A percentile compares a stretch with the other conserved stretches of the same genome.
phyloP scores from a whole-genome alignment of 2,329 filamentous ascomycete species.

The Fusarium drepaniforme region DNA sequence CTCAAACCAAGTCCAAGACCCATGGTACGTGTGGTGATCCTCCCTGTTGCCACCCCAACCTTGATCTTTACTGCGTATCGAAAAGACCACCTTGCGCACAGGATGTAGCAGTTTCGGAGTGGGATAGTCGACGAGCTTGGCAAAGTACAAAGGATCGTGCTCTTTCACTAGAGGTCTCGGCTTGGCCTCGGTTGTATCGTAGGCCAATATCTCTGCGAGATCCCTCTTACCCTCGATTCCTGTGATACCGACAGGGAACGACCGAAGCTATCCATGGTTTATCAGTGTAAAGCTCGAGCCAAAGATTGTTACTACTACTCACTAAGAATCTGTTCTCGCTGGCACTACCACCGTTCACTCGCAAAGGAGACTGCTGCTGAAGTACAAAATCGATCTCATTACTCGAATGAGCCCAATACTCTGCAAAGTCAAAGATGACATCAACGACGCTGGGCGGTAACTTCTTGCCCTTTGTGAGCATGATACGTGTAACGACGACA shows the following conservation, averaged over 20 bases:
- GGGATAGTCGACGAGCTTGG: constrained; percentile 52
- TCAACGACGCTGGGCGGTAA: constrained; percentile 69
- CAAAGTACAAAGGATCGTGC: constrained; percentile 46
- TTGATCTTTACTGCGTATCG: constrained; percentile 68
- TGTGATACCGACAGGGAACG: constrained; percentile 53
- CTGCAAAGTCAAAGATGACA: constrained; percentile 68
- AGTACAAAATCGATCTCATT: constrained; percentile 47
- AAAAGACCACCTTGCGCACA: constrained; percentile 72
- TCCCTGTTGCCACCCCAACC: constrained; percentile 60
- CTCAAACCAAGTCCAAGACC: constrained; percentile 74
- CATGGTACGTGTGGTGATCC: constrained; percentile 55
- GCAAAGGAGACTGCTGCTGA: constrained; percentile 37
- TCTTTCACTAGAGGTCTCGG: constrained; percentile 44
- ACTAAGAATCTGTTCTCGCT: constrained; percentile 52
- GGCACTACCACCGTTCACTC: constrained; percentile 38
- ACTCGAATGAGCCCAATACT: constrained; percentile 70
- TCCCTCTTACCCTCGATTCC: constrained; percentile 41
- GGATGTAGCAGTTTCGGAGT: constrained; percentile 59
- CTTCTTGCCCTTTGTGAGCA: constrained; percentile 57
- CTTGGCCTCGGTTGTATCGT: constrained; percentile 45
- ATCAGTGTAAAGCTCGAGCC: constrained; percentile 5
- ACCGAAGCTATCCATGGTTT: constrained; percentile 47
- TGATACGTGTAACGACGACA: constrained; percentile 60
- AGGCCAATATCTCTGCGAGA: constrained; percentile 45
- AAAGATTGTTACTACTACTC: constrained; percentile 18